These are phyloP conservation scores for Stereocaulon alpinum DNA, from an alignment of 495 filamentous ascomycete species.

Conservation along the genomic window DNA sequence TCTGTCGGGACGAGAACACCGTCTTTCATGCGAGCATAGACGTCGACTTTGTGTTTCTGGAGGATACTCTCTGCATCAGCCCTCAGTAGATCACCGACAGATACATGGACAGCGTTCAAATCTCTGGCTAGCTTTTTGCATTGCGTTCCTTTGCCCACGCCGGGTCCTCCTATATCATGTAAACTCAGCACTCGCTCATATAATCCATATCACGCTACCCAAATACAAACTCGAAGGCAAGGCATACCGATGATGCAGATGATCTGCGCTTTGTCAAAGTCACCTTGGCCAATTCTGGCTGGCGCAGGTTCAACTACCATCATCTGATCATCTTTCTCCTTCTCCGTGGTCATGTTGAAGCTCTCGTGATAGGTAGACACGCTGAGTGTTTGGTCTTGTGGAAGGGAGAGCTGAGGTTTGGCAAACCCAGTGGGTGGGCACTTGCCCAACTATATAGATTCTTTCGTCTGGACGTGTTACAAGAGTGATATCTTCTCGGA, in stretches of 20 bases:
- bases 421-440: neutral
- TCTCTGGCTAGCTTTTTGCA: constrained; percentile 20
- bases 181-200: too few relatives aligned
- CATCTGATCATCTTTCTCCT: neutral
- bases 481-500: neutral
- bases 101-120: constrained; percentile 20
- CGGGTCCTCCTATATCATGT: constrained; percentile 24
- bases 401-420: neutral
- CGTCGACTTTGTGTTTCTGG: neutral
- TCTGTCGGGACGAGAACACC: constrained; percentile 23
- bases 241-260: constrained; percentile 13
- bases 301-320: neutral
- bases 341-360: neutral
- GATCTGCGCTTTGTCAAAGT: constrained; percentile 2
- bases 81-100: constrained; percentile 32
- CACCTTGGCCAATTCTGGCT: neutral
- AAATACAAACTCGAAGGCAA: neutral
- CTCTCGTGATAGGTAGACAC: neutral
- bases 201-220: too few relatives aligned
- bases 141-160: constrained; percentile 33
- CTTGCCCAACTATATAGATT: neutral
- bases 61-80: constrained; percentile 1
- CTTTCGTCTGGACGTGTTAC: neutral
- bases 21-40: constrained; percentile 20
- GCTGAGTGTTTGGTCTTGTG: neutral